Conservation (phyloP, 306 rosid genomes). For the Ochetophila trinervis region DNA sequence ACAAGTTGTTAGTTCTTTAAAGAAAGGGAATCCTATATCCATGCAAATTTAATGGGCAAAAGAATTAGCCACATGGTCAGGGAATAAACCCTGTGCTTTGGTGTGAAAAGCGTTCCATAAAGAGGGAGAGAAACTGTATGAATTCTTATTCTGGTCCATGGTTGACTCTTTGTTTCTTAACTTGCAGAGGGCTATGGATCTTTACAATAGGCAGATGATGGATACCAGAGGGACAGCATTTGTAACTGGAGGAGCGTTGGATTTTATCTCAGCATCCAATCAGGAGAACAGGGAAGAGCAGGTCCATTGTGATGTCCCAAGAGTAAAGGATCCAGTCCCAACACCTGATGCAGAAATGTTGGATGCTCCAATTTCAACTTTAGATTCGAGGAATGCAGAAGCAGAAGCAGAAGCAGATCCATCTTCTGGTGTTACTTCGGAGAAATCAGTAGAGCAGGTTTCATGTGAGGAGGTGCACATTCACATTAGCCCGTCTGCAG, state of each 20-base stretch:
- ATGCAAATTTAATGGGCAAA: too few species aligned
- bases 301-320: constrained; percentile 32
- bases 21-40: too few species aligned
- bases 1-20: too few species aligned
- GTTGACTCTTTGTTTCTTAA: constrained; percentile 23
- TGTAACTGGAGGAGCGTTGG: constrained; percentile 37
- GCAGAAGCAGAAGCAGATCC: constrained; percentile 24
- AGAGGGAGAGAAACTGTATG: neutral
- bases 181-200: constrained; percentile 74
- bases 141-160: neutral
- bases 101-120: too few species aligned
- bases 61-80: too few species aligned
- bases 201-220: constrained; percentile 74
- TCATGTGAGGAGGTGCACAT: constrained; percentile 45
- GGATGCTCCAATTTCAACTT: constrained; percentile 26
- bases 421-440: constrained; percentile 24
- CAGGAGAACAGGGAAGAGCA: constrained; percentile 40
- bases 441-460: constrained; percentile 40
- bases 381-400: constrained; percentile 29
- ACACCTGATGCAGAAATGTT: constrained; percentile 31
- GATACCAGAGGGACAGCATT: constrained; percentile 33
- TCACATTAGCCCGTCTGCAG: constrained; percentile 21
- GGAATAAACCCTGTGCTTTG: too few species aligned
- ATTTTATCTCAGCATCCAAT: constrained; percentile 36
- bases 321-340: constrained; percentile 37